Evolutionary conservation across 2,329 filamentous ascomycete species (phyloP), one percentile per base, ranked within the genome.

Genomic region (Neofusicoccum cordaticola): DNA sequence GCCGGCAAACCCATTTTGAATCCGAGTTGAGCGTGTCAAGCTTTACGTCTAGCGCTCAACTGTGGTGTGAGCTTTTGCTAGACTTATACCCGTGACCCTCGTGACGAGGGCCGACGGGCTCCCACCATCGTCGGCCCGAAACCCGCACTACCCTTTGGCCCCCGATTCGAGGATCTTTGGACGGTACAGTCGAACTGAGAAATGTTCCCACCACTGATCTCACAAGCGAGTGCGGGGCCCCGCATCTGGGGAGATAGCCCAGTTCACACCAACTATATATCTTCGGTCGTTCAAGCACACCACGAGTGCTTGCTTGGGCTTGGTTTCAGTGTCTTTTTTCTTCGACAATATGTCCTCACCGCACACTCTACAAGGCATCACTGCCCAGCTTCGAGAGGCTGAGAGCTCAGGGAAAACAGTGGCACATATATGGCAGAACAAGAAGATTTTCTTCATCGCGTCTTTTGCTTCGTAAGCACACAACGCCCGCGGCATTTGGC

Each of bases 381-480:
- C 56, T 19, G 56, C 56, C 15, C 41, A 60, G 34, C 17, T 60
- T 13, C 56, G 56, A 15, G 41, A 47, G 27, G 47, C 56, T 9
- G 56, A 35, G 13, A 48, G 11, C 6, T 22, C 41, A 17, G 69
- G 72, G 58, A 71, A 72, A n/a, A 67, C 70, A 66, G 72, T 70
- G 69, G 65, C 69, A 39, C 71, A 67, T n/a, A 63, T 73, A 35
- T 60, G 71, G 35, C 64, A 71, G 27, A 74, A 74, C 35, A 71
- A 71, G 12, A 74, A 74, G 66, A 68, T 74, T 37, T 60, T 74
- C 11, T 13, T 71, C 48, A 73, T 74, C 50, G 71, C 72, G 27
- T 72, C 73, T 64, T 74, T 74, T 57, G 71, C 71, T 42, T 73
- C 72, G 72, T 74, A 68, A 62, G 70, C 35, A 15, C 13, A 42